Evolutionary conservation across 805 yeast genomes (phyloP).

Genomic region (Saccharomycopsis oosterbeekiorum): DNA sequence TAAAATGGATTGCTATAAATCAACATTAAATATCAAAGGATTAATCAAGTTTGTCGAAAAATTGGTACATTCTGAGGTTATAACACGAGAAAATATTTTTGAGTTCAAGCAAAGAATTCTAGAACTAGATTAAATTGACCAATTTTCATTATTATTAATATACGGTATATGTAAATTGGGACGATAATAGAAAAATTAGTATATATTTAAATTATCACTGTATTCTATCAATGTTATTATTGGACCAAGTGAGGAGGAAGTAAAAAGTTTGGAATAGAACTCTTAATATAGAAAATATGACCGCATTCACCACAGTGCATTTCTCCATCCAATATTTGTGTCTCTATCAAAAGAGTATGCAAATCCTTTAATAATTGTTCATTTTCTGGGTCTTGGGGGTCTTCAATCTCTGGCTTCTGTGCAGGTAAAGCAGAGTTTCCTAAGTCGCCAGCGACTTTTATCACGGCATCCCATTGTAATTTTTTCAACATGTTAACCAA

Average conservation of each 20-base stretch:
- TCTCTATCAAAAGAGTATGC: slow-evolving; percentile 72
- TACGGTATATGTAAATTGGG: neutral
- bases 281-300: slow-evolving; percentile 82
- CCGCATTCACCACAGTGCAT: slow-evolving; percentile 83
- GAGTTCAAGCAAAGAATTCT: neutral
- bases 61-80: neutral
- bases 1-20: neutral
- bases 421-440: slow-evolving; percentile 56
- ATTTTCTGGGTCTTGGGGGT: slow-evolving; percentile 35
- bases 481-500: slow-evolving; percentile 66
- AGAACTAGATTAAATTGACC: neutral
- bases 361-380: slow-evolving; percentile 59
- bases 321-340: slow-evolving; percentile 78
- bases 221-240: neutral
- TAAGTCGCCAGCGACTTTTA: slow-evolving; percentile 65
- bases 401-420: slow-evolving; percentile 44
- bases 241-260: slow-evolving; percentile 81
- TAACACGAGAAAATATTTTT: neutral
- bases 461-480: slow-evolving; percentile 80
- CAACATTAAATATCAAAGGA: neutral
- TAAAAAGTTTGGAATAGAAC: slow-evolving; percentile 86
- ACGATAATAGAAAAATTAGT: neutral
- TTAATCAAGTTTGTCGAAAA: neutral
- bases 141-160: neutral
- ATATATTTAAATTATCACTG: neutral